phyloP scores from a whole-genome alignment of 208 protist genomes.

The Leishmania turanica region DNA sequence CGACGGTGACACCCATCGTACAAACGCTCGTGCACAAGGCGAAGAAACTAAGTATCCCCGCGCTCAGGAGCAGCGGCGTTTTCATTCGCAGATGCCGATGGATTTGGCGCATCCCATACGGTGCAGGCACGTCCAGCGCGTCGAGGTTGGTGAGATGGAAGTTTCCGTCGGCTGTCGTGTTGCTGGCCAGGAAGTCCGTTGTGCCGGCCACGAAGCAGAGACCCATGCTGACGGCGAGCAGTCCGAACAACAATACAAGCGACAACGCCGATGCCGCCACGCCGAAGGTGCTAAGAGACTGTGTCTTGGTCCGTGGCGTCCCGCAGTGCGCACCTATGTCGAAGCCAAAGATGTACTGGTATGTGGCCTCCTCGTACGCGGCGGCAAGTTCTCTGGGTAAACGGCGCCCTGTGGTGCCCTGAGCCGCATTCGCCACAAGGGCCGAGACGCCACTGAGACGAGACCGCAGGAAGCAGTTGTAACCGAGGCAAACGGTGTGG shows the following conservation, averaged over 20 bases:
- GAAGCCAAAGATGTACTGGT: conserved; percentile 55
- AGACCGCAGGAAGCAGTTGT: conserved; percentile 29
- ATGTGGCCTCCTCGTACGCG: conserved; percentile 22
- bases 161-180: conserved; percentile 15
- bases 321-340: conserved; percentile 44
- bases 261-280: conserved; percentile 30
- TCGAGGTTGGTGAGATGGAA: conserved; percentile 22
- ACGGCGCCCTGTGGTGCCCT: not conserved
- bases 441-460: conserved; percentile 16
- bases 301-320: not conserved
- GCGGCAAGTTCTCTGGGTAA: not conserved
- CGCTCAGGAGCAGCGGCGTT: conserved; percentile 23
- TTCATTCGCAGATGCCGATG: conserved; percentile 25
- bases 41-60: conserved; percentile 15
- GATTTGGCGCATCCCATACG: conserved; percentile 27
- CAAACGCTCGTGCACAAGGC: conserved; percentile 37
- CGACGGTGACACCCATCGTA: conserved; percentile 30
- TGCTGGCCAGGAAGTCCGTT: conserved; percentile 24
- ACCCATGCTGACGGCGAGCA: conserved; percentile 13
- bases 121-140: conserved; percentile 12
- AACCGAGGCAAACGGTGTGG: conserved; percentile 28
- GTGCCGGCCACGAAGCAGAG: conserved; percentile 35
- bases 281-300: conserved; percentile 16
- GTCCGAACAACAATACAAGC: conserved; percentile 26
- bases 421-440: conserved; percentile 10